phyloP scores from a whole-genome alignment of 2,329 filamentous ascomycete species.

The Lasiodiplodia hormozganensis region DNA sequence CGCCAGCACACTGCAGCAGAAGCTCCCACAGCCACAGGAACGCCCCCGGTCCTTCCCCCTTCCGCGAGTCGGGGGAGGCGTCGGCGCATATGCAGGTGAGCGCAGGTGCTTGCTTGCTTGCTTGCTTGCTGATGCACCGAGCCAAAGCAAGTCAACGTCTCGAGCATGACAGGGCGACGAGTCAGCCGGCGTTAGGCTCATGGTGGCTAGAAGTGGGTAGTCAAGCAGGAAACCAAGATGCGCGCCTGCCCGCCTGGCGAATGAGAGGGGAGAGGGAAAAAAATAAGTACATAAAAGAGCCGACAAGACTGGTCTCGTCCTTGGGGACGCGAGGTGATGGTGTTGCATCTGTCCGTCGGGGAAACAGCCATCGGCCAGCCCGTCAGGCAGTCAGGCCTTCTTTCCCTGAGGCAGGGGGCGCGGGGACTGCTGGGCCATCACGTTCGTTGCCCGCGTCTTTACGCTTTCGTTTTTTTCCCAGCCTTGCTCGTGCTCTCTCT shows the following conservation, averaged over 20 bases:
- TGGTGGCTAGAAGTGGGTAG: constrained; percentile 1
- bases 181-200: constrained; percentile 3
- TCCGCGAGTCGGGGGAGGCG: not conserved
- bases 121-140: not conserved
- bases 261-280: not conserved
- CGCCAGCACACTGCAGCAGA: not conserved
- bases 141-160: constrained; percentile 11
- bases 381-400: constrained; percentile 20
- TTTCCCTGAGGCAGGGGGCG: constrained; percentile 3
- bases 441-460: not conserved
- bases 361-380: not conserved
- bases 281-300: not conserved
- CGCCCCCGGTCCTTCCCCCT: not conserved
- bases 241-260: not conserved
- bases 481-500: not conserved
- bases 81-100: constrained; percentile 25
- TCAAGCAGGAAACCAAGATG: not conserved
- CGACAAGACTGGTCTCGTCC: not conserved
- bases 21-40: not conserved
- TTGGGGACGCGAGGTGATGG: constrained; percentile 23
- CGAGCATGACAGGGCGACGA: constrained; percentile 4
- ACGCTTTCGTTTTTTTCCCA: not conserved
- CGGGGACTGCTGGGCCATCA: no score
- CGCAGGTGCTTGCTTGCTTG: not conserved
- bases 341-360: constrained; percentile 15